Conservation (phyloP, 768 basidiomycete species). For the Leccinum barrowsii region DNA sequence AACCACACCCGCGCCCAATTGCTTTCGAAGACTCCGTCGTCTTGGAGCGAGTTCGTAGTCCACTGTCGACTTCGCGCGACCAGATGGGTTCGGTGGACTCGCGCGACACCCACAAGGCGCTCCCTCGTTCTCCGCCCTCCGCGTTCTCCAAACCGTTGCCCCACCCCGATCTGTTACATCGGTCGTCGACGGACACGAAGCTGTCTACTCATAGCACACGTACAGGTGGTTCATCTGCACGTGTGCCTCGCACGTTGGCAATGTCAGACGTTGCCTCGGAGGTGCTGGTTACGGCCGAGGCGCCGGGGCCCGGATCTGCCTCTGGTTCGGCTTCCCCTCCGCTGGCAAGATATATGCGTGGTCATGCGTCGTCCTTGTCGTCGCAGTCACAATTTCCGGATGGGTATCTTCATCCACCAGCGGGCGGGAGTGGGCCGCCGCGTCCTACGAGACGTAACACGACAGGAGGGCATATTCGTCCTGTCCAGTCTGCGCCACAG, state of each 20-base stretch:
- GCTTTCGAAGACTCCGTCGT: slow-evolving; percentile 34
- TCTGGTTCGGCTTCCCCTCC: slow-evolving; percentile 17
- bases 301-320: slow-evolving; percentile 14
- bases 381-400: slow-evolving; percentile 33
- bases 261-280: slow-evolving; percentile 20
- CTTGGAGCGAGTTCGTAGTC: slow-evolving; percentile 17
- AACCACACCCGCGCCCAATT: slow-evolving; percentile 21
- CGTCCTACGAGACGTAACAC: slow-evolving; percentile 66
- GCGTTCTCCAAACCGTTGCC: slow-evolving; percentile 17
- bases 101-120: slow-evolving; percentile 15
- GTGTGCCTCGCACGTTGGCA: slow-evolving; percentile 12
- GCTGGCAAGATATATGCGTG: slow-evolving; percentile 19
- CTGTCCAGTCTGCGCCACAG: slow-evolving; percentile 28
- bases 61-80: slow-evolving; percentile 21
- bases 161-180: slow-evolving; percentile 35
- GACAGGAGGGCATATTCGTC: slow-evolving; percentile 49
- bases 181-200: slow-evolving; percentile 52
- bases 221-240: slow-evolving; percentile 19
- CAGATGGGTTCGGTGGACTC: slow-evolving; percentile 32
- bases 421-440: slow-evolving; percentile 16
- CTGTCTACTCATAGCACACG: slow-evolving; percentile 29
- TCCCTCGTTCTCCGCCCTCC: slow-evolving; percentile 19
- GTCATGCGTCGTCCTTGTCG: slow-evolving; percentile 21
- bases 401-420: slow-evolving; percentile 53
- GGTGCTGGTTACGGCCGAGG: slow-evolving; percentile 15